Evolutionary conservation across 1,284 basidiomycete genomes (phyloP).

Genomic region (Rhodotorula sp.): DNA sequence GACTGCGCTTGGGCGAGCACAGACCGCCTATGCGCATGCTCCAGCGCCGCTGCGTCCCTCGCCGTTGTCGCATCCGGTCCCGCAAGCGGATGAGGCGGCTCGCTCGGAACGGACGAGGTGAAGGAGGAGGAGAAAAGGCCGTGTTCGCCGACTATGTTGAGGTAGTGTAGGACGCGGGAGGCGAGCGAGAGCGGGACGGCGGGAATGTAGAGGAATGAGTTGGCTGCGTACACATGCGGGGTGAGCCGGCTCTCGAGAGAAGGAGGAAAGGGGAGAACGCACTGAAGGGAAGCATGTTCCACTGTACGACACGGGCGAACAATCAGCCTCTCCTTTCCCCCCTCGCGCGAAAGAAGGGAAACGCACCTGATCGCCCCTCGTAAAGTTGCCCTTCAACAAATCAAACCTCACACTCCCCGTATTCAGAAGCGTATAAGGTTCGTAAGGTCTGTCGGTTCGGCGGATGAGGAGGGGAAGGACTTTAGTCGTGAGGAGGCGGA

Average conservation of each 20-base stretch:
- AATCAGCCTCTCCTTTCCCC: no score
- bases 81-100: neutral
- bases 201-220: conserved; percentile 34
- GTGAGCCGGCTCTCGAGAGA: neutral
- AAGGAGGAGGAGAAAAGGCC: conserved; percentile 3
- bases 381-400: conserved; percentile 45
- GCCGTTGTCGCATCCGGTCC: neutral
- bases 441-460: conserved; percentile 19
- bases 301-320: conserved; percentile 1
- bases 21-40: conserved; percentile 11
- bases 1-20: neutral
- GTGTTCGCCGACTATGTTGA: conserved; percentile 42
- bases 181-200: conserved; percentile 32
- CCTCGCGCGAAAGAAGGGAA: no score
- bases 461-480: conserved; percentile 36
- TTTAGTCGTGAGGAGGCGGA: conserved; percentile 35
- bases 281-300: conserved; percentile 40
- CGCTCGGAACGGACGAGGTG: neutral
- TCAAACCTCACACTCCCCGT: conserved; percentile 45
- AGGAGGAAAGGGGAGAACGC: neutral
- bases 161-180: conserved; percentile 30
- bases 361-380: conserved; percentile 42
- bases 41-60: conserved; percentile 9
- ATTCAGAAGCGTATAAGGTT: conserved; percentile 41
- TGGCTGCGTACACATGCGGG: conserved; percentile 13